Base-by-base conservation (phyloP, 148 eudicot genomes). In the Vaccinium darrowii region DNA sequence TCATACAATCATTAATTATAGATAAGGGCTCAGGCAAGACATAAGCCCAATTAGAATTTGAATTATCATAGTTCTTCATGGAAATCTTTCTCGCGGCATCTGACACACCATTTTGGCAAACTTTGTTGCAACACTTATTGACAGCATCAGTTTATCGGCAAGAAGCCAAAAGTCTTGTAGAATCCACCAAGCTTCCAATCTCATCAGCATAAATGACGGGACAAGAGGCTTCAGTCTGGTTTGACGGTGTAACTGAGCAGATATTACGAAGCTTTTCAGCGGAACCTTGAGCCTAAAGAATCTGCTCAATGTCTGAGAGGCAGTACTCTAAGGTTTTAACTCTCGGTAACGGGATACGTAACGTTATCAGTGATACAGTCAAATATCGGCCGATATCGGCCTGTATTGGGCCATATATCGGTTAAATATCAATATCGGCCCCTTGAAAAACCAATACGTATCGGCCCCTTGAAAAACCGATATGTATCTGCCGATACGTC, bases 271-370 rank as follows among this genome's bases (percentile, higher is more conserved):
- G 78, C 25, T 87, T 77, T 12, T 75, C 60, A 54, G 65, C 27
- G 47, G 89, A 83, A 82, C 91, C 91, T 77, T 72, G 75, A 84
- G 36, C 71, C 54, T 60, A 73, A 1, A 89, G 85, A 30, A 89
- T 87, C 53, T 84, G 72, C 33, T 86, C 84, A 74, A 87, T 39
- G 82, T 89, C 89, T 49, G 86, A 76, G 57, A 89, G 86, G 88
- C n/a, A n/a, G n/a, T n/a, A n/a, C n/a, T n/a, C n/a, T n/a, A n/a
- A n/a, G n/a, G n/a, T n/a, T n/a, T n/a, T n/a, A n/a, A n/a, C n/a
- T n/a, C n/a, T n/a, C n/a, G n/a, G n/a, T n/a, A n/a, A n/a, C n/a
- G n/a, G n/a, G n/a, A n/a, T n/a, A n/a, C n/a, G n/a, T n/a, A n/a
- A n/a, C n/a, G n/a, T n/a, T n/a, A n/a, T n/a, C n/a, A n/a, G n/a